phyloP scores from a whole-genome alignment of 2,329 filamentous ascomycete species.

The Byssothecium circinans region DNA sequence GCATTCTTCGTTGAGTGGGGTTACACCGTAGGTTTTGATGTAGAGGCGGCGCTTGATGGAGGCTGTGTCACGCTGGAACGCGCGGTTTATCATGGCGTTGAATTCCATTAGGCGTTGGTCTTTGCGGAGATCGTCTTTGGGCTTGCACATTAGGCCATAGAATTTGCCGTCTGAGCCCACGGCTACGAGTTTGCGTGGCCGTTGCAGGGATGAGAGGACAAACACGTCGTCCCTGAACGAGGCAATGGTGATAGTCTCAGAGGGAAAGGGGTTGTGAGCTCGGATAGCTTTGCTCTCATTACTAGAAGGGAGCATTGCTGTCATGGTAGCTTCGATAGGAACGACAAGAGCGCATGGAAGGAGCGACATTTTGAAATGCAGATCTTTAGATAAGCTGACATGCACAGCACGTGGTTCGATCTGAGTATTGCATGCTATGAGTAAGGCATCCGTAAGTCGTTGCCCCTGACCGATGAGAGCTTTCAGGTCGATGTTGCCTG shows the following conservation, averaged over 20 bases:
- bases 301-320: constrained; percentile 73
- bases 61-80: constrained; percentile 87
- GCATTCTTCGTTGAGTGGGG: constrained; percentile 94
- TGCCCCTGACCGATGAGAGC: constrained; percentile 76
- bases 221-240: constrained; percentile 84
- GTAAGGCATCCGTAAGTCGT: constrained; percentile 77
- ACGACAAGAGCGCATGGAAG: constrained; percentile 86
- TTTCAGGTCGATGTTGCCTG: constrained; percentile 65
- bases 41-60: constrained; percentile 80
- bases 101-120: constrained; percentile 99
- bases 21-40: constrained; percentile 96
- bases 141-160: constrained; percentile 93
- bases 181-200: constrained; percentile 85
- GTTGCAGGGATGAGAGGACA: constrained; percentile 87
- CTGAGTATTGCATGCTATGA: constrained; percentile 78
- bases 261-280: constrained; percentile 80
- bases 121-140: constrained; percentile 95
- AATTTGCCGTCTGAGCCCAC: constrained; percentile 84
- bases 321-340: constrained; percentile 82
- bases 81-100: constrained; percentile 96
- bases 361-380: constrained; percentile 81
- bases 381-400: constrained; percentile 74
- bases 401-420: constrained; percentile 69
- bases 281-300: constrained; percentile 70
- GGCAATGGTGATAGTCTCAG: constrained; percentile 80